Percentiles rank a stretch among this genome's conserved stretches.
phyloP scores from a whole-genome alignment of 176 grass and related monocot species.

The Oryza nivara region DNA sequence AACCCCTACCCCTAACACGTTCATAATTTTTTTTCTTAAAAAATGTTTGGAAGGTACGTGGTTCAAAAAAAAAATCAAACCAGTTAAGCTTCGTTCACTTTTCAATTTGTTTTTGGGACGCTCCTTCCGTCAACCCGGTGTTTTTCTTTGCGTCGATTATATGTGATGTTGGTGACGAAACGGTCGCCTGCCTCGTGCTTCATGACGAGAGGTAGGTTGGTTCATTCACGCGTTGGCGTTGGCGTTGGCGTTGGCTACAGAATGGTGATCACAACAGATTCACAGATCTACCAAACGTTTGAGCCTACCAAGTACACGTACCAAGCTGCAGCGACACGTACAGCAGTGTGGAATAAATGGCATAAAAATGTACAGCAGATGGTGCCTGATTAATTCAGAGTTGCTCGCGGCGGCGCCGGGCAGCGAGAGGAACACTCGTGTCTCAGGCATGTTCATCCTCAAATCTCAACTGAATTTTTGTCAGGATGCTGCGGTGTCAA shows the following conservation, averaged over 20 bases:
- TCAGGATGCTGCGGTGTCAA: neutral
- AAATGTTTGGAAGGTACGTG: too few relatives aligned
- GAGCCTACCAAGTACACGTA: neutral
- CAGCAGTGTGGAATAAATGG: neutral
- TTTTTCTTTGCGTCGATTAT: neutral
- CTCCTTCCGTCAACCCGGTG: neutral
- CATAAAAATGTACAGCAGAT: neutral
- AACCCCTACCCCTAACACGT: too few relatives aligned
- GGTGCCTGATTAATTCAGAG: neutral
- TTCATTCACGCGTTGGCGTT: neutral
- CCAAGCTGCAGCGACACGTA: neutral
- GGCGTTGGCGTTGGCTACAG: neutral
- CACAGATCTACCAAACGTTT: neutral
- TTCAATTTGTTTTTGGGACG: too few relatives aligned
- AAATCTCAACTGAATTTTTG: neutral
- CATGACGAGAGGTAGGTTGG: neutral
- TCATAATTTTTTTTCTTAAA: too few relatives aligned
- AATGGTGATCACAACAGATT: neutral
- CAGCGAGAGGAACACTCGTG: too few relatives aligned
- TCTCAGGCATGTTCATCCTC: neutral
- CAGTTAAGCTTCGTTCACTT: too few relatives aligned
- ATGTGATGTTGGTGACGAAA: too few relatives aligned
- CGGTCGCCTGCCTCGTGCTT: neutral
- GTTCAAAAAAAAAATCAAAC: too few relatives aligned
- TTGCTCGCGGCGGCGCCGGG: neutral